Evolutionary conservation across 495 filamentous ascomycete species (phyloP).

Genomic region (Annulohypoxylon stygium): DNA sequence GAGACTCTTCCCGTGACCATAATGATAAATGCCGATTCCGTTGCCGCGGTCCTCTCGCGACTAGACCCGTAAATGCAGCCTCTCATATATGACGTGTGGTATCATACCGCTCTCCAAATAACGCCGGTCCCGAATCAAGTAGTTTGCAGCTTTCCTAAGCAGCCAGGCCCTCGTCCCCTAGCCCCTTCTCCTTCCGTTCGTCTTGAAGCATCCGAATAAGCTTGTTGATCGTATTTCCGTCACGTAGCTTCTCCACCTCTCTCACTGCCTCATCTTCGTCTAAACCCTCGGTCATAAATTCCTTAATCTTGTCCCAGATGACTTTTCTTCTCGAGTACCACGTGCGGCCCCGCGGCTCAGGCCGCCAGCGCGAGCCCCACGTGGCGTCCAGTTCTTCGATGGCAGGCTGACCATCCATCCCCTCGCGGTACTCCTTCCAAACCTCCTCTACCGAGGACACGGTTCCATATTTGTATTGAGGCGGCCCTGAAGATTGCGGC

Average conservation of each 20-base stretch:
- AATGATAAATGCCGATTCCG: slow-evolving; percentile 33
- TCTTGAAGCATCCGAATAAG: slow-evolving; percentile 54
- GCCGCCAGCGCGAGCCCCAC: slow-evolving; percentile 54
- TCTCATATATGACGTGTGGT: slow-evolving; percentile 48
- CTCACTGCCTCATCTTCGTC: slow-evolving; percentile 50
- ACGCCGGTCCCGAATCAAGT: slow-evolving; percentile 43
- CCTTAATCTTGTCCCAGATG: slow-evolving; percentile 55
- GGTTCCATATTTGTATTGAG: slow-evolving; percentile 52
- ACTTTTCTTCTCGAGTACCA: slow-evolving; percentile 55
- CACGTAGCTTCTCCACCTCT: slow-evolving; percentile 52
- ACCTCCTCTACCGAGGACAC: slow-evolving; percentile 53
- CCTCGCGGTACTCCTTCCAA: slow-evolving; percentile 54
- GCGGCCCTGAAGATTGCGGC: slow-evolving; percentile 45
- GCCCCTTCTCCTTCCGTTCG: slow-evolving; percentile 51
- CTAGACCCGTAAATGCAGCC: slow-evolving; percentile 45
- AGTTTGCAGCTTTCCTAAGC: slow-evolving; percentile 30
- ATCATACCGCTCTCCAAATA: slow-evolving; percentile 47
- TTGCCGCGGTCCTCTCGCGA: slow-evolving; percentile 31
- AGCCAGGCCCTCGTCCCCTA: slow-evolving; percentile 41
- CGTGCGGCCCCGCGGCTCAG: slow-evolving; percentile 52
- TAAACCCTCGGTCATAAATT: slow-evolving; percentile 50
- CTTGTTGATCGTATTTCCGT: slow-evolving; percentile 53
- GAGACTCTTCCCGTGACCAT: slow-evolving; percentile 20
- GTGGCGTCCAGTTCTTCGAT: slow-evolving; percentile 51
- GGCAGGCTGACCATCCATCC: slow-evolving; percentile 51